Conservation (phyloP, 2,329 filamentous ascomycete genomes). For the Sporothrix humicola region DNA sequence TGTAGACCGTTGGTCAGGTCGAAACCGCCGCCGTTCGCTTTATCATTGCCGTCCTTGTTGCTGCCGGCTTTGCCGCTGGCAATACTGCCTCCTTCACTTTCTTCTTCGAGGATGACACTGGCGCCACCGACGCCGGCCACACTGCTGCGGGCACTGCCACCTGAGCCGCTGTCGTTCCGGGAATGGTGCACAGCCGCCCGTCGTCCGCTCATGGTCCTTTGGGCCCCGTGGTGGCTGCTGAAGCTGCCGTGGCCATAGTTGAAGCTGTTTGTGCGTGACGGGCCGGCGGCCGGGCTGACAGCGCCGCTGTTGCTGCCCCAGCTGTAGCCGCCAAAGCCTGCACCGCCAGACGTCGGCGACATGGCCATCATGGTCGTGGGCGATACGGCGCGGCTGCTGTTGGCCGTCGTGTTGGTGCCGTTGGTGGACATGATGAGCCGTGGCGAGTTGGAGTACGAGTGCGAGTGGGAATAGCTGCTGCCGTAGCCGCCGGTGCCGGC, state of each 20-base stretch:
- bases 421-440: conserved; percentile 2
- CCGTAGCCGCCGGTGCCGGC: conserved; percentile 2
- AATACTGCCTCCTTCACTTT: conserved; percentile 36
- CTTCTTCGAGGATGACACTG: conserved; percentile 30
- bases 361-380: conserved; percentile 16
- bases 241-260: conserved; percentile 15
- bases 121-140: conserved; percentile 28
- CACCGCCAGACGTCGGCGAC: conserved; percentile 8
- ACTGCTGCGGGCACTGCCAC: conserved; percentile 36
- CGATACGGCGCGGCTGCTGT: conserved; percentile 9
- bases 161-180: conserved; percentile 40
- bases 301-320: conserved; percentile 26
- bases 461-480: conserved; percentile 11
- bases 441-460: background rate
- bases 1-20: conserved; percentile 41
- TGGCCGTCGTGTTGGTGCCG: conserved; percentile 14
- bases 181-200: conserved; percentile 37
- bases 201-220: background rate
- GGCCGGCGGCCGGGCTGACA: conserved; percentile 15
- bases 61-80: conserved; percentile 22
- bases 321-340: conserved; percentile 27
- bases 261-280: conserved; percentile 12
- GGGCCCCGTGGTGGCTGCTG: conserved; percentile 20
- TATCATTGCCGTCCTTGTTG: conserved; percentile 7
- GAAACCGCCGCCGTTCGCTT: conserved; percentile 10